A percentile compares a stretch with the other conserved stretches of the same genome.
Evolutionary conservation across 495 filamentous ascomycete species (phyloP).

Genomic region (Aspergillus homomorphus): DNA sequence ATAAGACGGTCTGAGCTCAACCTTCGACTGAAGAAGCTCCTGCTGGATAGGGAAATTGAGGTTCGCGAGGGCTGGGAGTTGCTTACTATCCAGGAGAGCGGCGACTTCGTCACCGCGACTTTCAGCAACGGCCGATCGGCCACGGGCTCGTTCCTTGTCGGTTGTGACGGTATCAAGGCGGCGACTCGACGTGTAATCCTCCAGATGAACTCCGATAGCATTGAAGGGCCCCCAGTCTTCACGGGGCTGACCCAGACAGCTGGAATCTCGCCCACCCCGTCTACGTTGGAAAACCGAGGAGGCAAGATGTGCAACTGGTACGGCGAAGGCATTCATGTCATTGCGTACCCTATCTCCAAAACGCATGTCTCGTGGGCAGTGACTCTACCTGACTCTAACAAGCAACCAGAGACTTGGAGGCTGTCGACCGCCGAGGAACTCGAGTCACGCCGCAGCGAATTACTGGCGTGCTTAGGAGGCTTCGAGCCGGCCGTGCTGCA

Average conservation of each 20-base stretch:
- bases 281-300: neutral
- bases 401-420: constrained; percentile 19
- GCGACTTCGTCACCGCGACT: constrained; percentile 12
- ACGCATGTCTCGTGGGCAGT: constrained; percentile 22
- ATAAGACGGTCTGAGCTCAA: constrained; percentile 12
- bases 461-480: constrained; percentile 6
- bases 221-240: neutral
- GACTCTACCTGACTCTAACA: constrained; percentile 14
- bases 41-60: constrained; percentile 9
- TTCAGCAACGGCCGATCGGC: constrained; percentile 11
- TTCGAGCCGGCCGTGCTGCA: constrained; percentile 16
- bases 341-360: constrained; percentile 19
- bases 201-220: neutral
- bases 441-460: neutral
- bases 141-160: constrained; percentile 21
- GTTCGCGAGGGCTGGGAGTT: constrained; percentile 18
- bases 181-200: constrained; percentile 11
- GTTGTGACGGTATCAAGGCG: constrained; percentile 25
- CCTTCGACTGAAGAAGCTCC: constrained; percentile 10
- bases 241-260: constrained; percentile 6
- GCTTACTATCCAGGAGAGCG: constrained; percentile 9
- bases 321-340: constrained; percentile 19
- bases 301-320: constrained; percentile 20
- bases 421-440: neutral
- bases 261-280: constrained; percentile 16